Conservation (phyloP, 2,329 filamentous ascomycete species). For the Alternaria sp. region DNA sequence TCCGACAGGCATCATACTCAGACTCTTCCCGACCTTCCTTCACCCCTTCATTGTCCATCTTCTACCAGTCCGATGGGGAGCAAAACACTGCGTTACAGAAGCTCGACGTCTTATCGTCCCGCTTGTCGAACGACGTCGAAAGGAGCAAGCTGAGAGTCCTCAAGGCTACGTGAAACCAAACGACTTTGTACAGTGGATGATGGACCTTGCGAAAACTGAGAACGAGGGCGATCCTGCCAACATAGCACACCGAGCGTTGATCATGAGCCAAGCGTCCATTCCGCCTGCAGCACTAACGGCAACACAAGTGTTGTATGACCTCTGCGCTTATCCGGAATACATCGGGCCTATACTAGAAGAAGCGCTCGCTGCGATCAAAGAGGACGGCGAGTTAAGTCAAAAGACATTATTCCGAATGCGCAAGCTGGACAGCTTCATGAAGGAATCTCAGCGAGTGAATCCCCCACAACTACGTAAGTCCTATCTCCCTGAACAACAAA, state of each 20-base stretch:
- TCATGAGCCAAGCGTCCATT: background rate
- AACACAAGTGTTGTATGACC: background rate
- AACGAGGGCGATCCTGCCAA: background rate
- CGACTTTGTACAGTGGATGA: background rate
- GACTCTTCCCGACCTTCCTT: background rate
- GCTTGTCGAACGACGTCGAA: background rate
- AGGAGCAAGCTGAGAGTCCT: background rate
- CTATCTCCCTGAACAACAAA: background rate
- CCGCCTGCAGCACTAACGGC: background rate
- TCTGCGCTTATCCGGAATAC: background rate
- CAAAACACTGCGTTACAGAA: background rate
- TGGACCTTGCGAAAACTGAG: background rate
- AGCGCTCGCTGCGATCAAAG: background rate
- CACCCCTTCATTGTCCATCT: background rate
- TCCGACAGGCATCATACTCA: background rate
- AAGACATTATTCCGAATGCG: background rate
- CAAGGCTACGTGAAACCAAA: background rate
- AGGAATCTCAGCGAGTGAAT: background rate
- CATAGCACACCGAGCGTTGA: background rate
- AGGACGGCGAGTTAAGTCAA: background rate
- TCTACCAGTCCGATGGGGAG: background rate
- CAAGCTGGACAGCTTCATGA: background rate
- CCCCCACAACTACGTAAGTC: too few species aligned
- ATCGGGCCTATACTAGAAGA: background rate
- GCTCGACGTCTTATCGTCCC: background rate